These are phyloP conservation scores for Hypoxylon subgilvum DNA, from an alignment of 495 filamentous ascomycete species.

Conservation along the genomic window DNA sequence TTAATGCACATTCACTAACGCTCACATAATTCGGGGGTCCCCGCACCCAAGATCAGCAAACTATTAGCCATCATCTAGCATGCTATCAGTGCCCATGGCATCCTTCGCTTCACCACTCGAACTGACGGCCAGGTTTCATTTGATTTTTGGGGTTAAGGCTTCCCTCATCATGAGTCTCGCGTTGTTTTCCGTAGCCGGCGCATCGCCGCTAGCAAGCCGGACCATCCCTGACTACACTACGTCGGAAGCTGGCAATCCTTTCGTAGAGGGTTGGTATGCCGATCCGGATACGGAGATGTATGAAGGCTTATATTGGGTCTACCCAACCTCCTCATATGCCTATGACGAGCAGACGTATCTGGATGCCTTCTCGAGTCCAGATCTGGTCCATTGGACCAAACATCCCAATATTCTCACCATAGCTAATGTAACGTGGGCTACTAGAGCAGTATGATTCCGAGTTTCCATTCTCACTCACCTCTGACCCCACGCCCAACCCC, in stretches of 20 bases:
- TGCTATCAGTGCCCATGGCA: no score
- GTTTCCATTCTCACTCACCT: no score
- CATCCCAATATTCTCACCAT: conserved; percentile 51
- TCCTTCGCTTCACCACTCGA: background rate
- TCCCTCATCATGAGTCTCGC: background rate
- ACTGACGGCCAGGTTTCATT: background rate
- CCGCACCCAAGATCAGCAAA: background rate
- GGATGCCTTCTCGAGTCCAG: conserved; percentile 58
- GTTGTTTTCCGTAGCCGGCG: background rate
- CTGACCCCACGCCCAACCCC: no score
- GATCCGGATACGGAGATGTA: conserved; percentile 60
- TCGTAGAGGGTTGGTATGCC: conserved; percentile 56
- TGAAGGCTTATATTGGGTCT: conserved; percentile 57
- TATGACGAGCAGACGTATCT: conserved; percentile 54
- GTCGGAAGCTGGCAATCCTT: conserved; percentile 46
- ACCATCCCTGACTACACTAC: conserved; percentile 27
- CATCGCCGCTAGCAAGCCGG: background rate
- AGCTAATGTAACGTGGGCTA: conserved; percentile 54
- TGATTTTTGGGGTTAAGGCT: background rate
- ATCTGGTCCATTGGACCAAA: conserved; percentile 46
- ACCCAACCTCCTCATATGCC: conserved; percentile 54
- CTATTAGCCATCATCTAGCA: no score
- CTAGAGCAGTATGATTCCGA: conserved; percentile 35
- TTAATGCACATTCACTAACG: background rate
- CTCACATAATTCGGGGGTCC: background rate